Evolutionary conservation across 2,329 filamentous ascomycete genomes (phyloP), one percentile per base, ranked within the genome.

Genomic region (Paecilomyces sp.): DNA sequence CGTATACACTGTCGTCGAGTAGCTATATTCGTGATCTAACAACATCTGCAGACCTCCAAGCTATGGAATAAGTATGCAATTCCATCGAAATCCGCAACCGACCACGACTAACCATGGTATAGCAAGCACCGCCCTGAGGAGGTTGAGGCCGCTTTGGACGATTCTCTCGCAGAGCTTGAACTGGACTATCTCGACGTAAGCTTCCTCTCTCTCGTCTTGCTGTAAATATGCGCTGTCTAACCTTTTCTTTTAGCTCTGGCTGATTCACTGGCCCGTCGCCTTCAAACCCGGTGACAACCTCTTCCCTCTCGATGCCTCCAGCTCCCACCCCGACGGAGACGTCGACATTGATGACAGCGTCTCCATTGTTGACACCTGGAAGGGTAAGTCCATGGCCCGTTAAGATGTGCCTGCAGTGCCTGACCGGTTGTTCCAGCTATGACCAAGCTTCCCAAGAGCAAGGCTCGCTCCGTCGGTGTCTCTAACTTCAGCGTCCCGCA

Each of bases 161-260:
- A 75, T 59, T 80, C 80, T 2, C 74, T 84, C 31, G 72, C 76
- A 53, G 81, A 84, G 64, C 75, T 85, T 5, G 76, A 79, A 47
- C 77, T 80, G 3, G 80, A 83, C 56, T 85, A 84, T 64, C 70
- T 85, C 54, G 83, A 85, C 60, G 73, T 84, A 57, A 76, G 79
- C 67, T 67, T 79, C 11, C 68, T 74, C 11, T 47, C 8, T 18
- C 41, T 25, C 7, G 34, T 50, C 8, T 34, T 51, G 30, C 7
- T 33, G n/a, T 13, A 13, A 8, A 28, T 31, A 8, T 25, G 4
- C 4, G 25, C 18, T 57, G n/a, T 47, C 62, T 66, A 54, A 65
- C 34, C 4, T 22, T 22, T 1, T 1, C n/a, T 12, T 1, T 59
- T 9, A 74, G 71, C 68, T 75, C 28, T 76, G 74, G 66, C 70